These are phyloP conservation scores for Styphnolobium japonicum DNA, from an alignment of 306 rosid species.

Conservation along the genomic window DNA sequence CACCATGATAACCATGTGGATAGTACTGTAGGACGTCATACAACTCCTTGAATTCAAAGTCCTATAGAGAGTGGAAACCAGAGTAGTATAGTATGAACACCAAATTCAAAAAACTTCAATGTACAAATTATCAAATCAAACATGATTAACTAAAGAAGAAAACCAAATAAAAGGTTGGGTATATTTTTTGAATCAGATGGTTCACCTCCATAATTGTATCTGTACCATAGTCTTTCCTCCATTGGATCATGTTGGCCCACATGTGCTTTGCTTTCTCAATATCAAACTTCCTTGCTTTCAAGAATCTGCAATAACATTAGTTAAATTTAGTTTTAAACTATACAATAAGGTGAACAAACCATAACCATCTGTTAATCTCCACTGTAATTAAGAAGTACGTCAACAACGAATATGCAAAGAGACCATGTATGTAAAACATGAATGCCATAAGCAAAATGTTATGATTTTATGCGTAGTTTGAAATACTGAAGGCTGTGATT, in stretches of 20 bases:
- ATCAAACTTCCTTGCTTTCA: too few relatives aligned
- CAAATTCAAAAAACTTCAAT: not conserved
- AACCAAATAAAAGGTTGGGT: not conserved
- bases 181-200: not conserved
- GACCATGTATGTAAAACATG: not conserved
- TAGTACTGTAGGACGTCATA: slow-evolving; percentile 54
- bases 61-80: slow-evolving; percentile 28
- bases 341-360: not conserved
- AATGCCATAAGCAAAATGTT: not conserved
- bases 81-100: not conserved
- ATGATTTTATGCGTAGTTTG: not conserved
- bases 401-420: not conserved
- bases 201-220: slow-evolving; percentile 62
- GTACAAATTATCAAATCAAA: not conserved
- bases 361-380: not conserved
- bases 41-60: slow-evolving; percentile 56
- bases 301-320: slow-evolving; percentile 41
- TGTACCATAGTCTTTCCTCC: slow-evolving; percentile 61
- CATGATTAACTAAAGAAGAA: not conserved
- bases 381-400: not conserved
- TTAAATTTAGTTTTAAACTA: not conserved
- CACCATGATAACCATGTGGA: slow-evolving; percentile 68
- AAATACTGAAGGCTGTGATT: not conserved
- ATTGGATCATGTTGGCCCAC: slow-evolving; percentile 68
- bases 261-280: slow-evolving; percentile 54